phyloP scores from a whole-genome alignment of 2,329 filamentous ascomycete genomes.

The Calonectria multiphialidica region DNA sequence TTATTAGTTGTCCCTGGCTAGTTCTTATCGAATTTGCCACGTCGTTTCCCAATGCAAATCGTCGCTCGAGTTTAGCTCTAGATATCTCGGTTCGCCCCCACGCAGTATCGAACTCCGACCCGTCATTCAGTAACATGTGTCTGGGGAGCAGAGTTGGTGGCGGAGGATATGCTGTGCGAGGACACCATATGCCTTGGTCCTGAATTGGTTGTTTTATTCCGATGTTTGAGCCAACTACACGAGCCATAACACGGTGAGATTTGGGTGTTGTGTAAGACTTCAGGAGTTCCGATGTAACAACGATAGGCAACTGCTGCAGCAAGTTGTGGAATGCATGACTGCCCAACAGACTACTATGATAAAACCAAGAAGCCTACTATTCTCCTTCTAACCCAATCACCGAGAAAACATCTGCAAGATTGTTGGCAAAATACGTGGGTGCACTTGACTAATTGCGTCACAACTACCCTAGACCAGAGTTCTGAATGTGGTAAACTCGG shows the following conservation, averaged over 20 bases:
- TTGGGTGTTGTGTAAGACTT: too few relatives aligned
- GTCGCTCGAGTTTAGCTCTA: too few relatives aligned
- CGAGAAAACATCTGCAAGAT: not conserved
- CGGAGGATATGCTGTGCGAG: not conserved
- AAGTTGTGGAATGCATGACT: not conserved
- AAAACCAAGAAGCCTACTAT: not conserved
- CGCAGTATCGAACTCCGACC: not conserved
- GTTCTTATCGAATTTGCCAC: too few relatives aligned
- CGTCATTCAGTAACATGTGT: not conserved
- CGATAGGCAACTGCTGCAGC: not conserved
- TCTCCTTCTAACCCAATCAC: not conserved
- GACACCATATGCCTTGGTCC: not conserved
- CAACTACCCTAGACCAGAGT: slow-evolving; percentile 12
- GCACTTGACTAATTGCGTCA: not conserved
- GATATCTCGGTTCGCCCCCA: too few relatives aligned
- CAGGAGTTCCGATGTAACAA: not conserved
- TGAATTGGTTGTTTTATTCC: not conserved
- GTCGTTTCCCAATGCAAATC: too few relatives aligned
- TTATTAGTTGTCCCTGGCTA: too few relatives aligned
- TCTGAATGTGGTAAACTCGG: not conserved
- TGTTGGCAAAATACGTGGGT: not conserved
- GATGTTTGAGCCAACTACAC: too few relatives aligned
- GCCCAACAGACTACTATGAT: not conserved
- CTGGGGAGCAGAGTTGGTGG: too few relatives aligned
- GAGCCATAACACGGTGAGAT: too few relatives aligned